These are phyloP conservation scores for Camellia lanceoleosa DNA, from an alignment of 148 eudicot genomes.

Conservation along the genomic window DNA sequence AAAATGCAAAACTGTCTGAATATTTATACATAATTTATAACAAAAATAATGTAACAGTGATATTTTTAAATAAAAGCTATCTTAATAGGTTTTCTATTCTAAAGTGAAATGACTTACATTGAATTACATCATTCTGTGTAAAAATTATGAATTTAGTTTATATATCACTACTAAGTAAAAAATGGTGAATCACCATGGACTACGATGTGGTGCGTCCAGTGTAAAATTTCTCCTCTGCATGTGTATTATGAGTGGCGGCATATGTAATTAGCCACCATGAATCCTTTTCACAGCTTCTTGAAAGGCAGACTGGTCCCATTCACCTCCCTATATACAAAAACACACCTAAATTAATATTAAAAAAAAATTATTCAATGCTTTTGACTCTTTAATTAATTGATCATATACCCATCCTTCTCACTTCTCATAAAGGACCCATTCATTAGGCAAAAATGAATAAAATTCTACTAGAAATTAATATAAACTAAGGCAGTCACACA, in stretches of 20 bases:
- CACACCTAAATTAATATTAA: neutral
- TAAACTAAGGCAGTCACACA: no score
- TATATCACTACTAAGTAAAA: no score
- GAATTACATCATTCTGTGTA: no score
- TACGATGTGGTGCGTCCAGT: neutral
- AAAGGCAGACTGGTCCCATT: slow-evolving; percentile 68
- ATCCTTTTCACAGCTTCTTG: slow-evolving; percentile 63
- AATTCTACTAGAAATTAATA: neutral
- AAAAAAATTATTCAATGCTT: neutral
- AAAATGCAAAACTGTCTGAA: no score
- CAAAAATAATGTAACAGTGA: no score
- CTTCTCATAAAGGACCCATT: neutral
- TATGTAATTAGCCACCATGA: slow-evolving; percentile 27
- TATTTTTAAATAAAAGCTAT: no score
- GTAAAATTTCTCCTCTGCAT: neutral
- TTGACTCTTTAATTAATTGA: neutral
- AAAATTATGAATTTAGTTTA: no score
- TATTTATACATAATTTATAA: no score
- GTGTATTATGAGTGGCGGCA: neutral
- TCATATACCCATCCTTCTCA: slow-evolving; percentile 9
- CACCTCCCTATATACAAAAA: slow-evolving; percentile 38
- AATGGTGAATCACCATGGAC: neutral
- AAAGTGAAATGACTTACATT: no score
- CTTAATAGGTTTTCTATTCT: no score
- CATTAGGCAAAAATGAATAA: neutral